Conservation (phyloP, 2,329 filamentous ascomycete species). For the Bipolaris zeicola region DNA sequence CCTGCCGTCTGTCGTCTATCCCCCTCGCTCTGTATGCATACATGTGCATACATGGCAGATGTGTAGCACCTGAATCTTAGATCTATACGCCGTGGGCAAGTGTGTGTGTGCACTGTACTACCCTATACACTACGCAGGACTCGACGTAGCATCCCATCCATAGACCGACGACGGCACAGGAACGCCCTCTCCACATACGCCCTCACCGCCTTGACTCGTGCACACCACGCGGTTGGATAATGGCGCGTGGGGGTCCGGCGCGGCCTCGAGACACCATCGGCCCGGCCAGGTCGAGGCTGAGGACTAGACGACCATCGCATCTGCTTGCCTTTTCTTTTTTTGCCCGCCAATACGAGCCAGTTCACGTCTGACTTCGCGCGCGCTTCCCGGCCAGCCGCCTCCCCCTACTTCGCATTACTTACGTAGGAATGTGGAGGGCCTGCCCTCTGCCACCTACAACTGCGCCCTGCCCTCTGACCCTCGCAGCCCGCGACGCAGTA, state of each 20-base stretch:
- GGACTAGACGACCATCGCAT: slow-evolving; percentile 8
- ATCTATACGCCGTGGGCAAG: too few species aligned
- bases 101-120: too few species aligned
- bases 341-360: background rate
- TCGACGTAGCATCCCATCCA: too few species aligned
- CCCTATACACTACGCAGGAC: too few species aligned
- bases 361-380: background rate
- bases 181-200: background rate
- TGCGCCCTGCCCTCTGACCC: background rate
- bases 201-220: slow-evolving; percentile 12
- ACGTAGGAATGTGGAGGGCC: background rate
- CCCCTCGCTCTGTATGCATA: slow-evolving; percentile 37
- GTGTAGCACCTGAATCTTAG: too few species aligned
- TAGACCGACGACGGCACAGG: background rate
- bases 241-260: slow-evolving; percentile 45
- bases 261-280: slow-evolving; percentile 16
- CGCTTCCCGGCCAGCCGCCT: background rate
- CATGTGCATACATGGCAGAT: too few species aligned
- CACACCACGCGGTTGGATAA: slow-evolving; percentile 37
- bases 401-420: background rate
- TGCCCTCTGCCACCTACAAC: background rate
- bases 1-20: too few species aligned
- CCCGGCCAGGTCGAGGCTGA: slow-evolving; percentile 18
- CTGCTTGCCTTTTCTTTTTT: background rate
- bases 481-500: slow-evolving; percentile 4